Conservation (phyloP, 805 yeast genomes). For the Ogataea paradorogensis region DNA sequence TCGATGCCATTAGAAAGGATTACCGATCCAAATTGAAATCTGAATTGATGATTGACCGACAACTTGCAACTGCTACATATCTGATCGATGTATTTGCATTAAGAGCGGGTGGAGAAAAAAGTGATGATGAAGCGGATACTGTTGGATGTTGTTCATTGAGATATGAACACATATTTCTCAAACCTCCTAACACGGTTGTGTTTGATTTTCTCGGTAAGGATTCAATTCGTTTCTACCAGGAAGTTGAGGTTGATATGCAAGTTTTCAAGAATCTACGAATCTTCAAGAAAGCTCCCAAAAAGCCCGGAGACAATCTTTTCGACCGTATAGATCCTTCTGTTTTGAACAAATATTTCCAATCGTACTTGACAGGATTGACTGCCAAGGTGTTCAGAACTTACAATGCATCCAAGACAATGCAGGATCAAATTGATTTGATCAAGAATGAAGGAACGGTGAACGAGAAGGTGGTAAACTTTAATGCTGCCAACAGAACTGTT, state of each 20-base stretch:
- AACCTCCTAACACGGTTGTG: constrained; percentile 80
- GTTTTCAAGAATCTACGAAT: constrained; percentile 85
- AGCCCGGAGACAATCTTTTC: constrained; percentile 88
- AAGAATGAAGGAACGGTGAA: constrained; percentile 83
- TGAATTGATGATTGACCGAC: constrained; percentile 78
- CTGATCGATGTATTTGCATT: constrained; percentile 88
- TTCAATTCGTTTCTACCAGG: constrained; percentile 87
- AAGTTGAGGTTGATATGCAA: constrained; percentile 87
- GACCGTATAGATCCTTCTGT: constrained; percentile 84
- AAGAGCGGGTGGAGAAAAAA: constrained; percentile 97
- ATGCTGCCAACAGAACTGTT: constrained; percentile 94
- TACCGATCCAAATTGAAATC: constrained; percentile 69
- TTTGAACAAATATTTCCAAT: constrained; percentile 82
- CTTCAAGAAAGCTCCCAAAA: constrained; percentile 85
- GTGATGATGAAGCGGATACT: constrained; percentile 97
- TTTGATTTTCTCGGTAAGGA: constrained; percentile 96
- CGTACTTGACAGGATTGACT: constrained; percentile 87
- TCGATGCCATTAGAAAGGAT: constrained; percentile 70
- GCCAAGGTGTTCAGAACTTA: constrained; percentile 98
- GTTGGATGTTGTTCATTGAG: constrained; percentile 96
- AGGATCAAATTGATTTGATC: constrained; percentile 83
- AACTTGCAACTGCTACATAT: constrained; percentile 91
- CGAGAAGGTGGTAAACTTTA: constrained; percentile 82
- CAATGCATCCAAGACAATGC: constrained; percentile 96
- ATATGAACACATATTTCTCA: constrained; percentile 81